Conservation (phyloP, 1,284 basidiomycete species). For the Melanopsichium pennsylvanicum region DNA sequence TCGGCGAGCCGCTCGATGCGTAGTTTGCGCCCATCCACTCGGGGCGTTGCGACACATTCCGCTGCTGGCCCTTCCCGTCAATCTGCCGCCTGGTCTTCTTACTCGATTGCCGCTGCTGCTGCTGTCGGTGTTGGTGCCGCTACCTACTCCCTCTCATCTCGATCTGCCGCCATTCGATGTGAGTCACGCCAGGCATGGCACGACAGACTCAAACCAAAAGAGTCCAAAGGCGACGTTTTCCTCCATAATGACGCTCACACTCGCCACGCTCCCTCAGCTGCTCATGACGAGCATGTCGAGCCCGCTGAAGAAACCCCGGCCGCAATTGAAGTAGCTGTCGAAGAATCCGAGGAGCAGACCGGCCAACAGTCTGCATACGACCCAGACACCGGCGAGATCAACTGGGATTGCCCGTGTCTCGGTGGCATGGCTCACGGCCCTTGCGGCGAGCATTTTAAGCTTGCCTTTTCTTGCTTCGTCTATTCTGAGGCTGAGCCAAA, state of each 20-base stretch:
- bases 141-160: conserved; percentile 16
- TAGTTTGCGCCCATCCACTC: conserved; percentile 3
- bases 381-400: conserved; percentile 80
- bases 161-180: conserved; percentile 20
- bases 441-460: conserved; percentile 91
- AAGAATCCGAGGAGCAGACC: conserved; percentile 34
- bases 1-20: conserved; percentile 23
- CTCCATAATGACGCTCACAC: conserved; percentile 33
- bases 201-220: conserved; percentile 37
- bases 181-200: conserved; percentile 26
- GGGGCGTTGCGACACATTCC: conserved; percentile 29
- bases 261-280: conserved; percentile 15
- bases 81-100: conserved; percentile 16
- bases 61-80: conserved; percentile 18
- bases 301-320: conserved; percentile 33
- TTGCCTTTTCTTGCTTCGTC: conserved; percentile 97
- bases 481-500: conserved; percentile 94
- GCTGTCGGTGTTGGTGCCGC: conserved; percentile 17
- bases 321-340: conserved; percentile 48
- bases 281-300: conserved; percentile 18
- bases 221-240: conserved; percentile 29
- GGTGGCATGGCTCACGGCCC: conserved; percentile 98
- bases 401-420: conserved; percentile 73
- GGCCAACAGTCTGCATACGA: conserved; percentile 72
- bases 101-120: conserved; percentile 11